Conservation (phyloP, 2,329 filamentous ascomycete species). For the Aplosporella prunicola region DNA sequence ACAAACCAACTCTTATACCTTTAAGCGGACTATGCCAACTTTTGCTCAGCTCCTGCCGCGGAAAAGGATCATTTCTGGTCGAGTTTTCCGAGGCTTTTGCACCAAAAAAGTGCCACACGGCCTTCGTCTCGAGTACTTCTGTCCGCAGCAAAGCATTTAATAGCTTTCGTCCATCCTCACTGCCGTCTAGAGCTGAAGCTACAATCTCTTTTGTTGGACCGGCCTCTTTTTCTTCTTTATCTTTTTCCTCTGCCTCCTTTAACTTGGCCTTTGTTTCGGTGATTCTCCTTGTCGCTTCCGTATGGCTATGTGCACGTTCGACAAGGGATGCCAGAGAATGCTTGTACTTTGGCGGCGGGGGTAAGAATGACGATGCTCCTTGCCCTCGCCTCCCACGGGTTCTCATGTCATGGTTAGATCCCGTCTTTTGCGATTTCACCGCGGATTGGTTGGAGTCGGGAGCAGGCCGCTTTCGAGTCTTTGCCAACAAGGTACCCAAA, state of each 20-base stretch:
- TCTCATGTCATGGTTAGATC: too few relatives aligned
- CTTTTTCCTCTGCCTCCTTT: constrained; percentile 36
- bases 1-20: too few relatives aligned
- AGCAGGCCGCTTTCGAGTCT: constrained; percentile 5
- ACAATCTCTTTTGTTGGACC: constrained; percentile 1
- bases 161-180: not conserved
- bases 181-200: not conserved
- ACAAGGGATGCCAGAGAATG: constrained; percentile 34
- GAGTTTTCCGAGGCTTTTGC: too few relatives aligned
- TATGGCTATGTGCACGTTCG: not conserved
- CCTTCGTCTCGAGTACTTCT: constrained; percentile 46
- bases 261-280: constrained; percentile 27
- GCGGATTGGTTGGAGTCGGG: constrained; percentile 21
- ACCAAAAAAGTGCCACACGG: constrained; percentile 47
- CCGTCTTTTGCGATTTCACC: constrained; percentile 67
- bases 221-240: constrained; percentile 35
- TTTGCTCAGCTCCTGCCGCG: too few relatives aligned
- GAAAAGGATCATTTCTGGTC: too few relatives aligned
- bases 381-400: too few relatives aligned
- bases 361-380: too few relatives aligned
- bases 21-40: too few relatives aligned
- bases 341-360: constrained; percentile 19
- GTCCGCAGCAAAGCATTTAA: constrained; percentile 41
- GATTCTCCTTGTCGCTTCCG: constrained; percentile 1
- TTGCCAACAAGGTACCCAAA: not conserved